phyloP scores from a whole-genome alignment of 768 basidiomycete species.

The Lentinus brumalis region DNA sequence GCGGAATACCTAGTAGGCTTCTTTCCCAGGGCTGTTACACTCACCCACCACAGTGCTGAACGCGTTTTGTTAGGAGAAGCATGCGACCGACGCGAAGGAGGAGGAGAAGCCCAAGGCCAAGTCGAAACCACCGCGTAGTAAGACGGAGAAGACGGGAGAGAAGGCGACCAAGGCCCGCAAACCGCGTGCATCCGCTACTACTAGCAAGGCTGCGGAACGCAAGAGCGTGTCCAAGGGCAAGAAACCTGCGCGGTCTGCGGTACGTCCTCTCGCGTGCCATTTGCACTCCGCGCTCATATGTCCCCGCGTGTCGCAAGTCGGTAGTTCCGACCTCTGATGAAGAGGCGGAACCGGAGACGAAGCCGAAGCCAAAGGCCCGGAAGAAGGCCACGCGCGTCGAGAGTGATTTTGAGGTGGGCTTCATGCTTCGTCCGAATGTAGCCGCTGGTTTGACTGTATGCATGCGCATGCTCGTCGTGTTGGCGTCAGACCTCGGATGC shows the following conservation, averaged over 20 bases:
- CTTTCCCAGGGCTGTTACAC: not conserved
- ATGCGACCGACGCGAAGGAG: not conserved
- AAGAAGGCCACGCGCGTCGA: not conserved
- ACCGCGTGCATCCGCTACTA: not conserved
- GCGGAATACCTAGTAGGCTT: slow-evolving; percentile 10
- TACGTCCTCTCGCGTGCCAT: not conserved
- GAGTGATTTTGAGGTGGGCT: slow-evolving; percentile 10
- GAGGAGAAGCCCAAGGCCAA: not conserved
- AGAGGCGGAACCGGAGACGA: not conserved
- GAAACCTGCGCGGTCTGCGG: slow-evolving; percentile 11
- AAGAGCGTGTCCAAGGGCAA: slow-evolving; percentile 1
- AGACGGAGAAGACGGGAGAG: not conserved
- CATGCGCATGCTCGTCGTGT: not conserved
- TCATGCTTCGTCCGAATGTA: not conserved
- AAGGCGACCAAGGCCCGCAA: not conserved
- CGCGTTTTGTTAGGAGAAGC: not conserved
- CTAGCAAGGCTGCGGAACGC: not conserved
- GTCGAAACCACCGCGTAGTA: not conserved
- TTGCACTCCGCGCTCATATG: not conserved
- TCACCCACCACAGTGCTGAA: no score
- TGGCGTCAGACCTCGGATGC: not conserved
- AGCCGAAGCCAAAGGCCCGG: slow-evolving; percentile 9
- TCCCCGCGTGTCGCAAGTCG: not conserved
- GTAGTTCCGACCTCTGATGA: slow-evolving; percentile 15
- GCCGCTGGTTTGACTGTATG: not conserved